phyloP scores from a whole-genome alignment of 345 rosid genomes.

The Cardamine occulta region DNA sequence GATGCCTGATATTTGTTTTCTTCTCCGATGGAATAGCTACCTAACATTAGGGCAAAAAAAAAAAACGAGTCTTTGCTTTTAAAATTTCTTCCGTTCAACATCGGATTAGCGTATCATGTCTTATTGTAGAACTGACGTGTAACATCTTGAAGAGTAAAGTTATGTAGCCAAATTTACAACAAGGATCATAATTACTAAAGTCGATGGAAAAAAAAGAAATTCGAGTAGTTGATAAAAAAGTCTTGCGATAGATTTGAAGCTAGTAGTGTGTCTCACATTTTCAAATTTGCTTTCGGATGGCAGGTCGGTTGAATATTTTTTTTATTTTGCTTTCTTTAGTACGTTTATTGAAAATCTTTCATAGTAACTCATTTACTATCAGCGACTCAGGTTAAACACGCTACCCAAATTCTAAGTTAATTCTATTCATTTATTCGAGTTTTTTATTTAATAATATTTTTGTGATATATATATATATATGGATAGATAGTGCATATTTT shows the following conservation, averaged over 20 bases:
- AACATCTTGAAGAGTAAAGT: constrained; percentile 15
- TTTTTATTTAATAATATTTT: neutral
- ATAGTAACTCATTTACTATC: neutral
- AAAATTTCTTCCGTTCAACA: constrained; percentile 5
- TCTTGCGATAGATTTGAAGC: constrained; percentile 3
- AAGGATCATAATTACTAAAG: constrained; percentile 8
- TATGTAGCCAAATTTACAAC: constrained; percentile 6
- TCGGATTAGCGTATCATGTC: constrained; percentile 5
- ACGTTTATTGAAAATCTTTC: neutral
- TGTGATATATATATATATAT: neutral
- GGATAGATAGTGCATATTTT: neutral
- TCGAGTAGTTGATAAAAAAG: neutral
- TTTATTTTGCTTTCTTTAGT: neutral
- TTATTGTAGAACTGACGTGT: constrained; percentile 24
- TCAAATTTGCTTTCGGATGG: too few relatives aligned
- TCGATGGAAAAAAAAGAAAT: neutral
- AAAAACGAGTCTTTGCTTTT: neutral
- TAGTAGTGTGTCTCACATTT: neutral
- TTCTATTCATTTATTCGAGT: neutral
- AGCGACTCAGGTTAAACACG: neutral
- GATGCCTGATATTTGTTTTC: constrained; percentile 20
- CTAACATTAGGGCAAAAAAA: constrained; percentile 36
- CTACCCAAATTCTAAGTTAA: neutral
- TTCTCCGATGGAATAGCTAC: constrained; percentile 38
- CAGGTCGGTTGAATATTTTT: neutral